Evolutionary conservation across 176 grass and related monocot genomes (phyloP), one percentile per base, ranked within the genome.

Genomic region (Saccharum spontaneum): DNA sequence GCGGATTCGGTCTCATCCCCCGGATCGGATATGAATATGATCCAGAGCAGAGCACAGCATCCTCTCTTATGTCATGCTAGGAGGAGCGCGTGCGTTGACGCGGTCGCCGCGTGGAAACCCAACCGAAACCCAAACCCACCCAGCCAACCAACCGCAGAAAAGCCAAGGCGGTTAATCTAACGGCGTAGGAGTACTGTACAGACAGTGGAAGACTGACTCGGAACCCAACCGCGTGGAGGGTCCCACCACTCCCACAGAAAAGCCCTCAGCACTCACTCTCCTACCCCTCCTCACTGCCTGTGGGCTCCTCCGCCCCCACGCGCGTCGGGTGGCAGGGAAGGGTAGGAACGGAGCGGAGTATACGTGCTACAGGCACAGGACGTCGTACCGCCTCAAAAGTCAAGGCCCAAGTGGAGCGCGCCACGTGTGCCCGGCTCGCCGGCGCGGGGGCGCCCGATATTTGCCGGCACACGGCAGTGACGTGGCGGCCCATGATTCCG

Each of bases 181-280:
- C 11, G 44, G 7, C 7, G 45, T 38, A 24, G 63, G 4, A 68
- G 82, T 64, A 79, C n/a, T n/a, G 62, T 45, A 63, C 5, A 36
- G 22, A 45, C 12, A 50, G 85, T 90, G 91, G 91, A 94, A 89
- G 37, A 36, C 77, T 85, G 84, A 94, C 86, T 89, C 83, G 78
- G 86, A 90, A 91, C 82, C 22, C 71, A 83, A 59, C 70, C 28
- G 2, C 67, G 11, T 1, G 71, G 59, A 11, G 46, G 34, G n/a
- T 8, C 67, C 83, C 57, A 12, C 74, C 69, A 75, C 39, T 24
- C 10, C 49, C 1, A 13, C 22, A n/a, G 0, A 15, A 36, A 16
- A 1, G 33, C 5, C 24, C 1, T 50, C 7, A 1, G 28, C 17
- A 13, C 44, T 0, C 23, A 34, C 10, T 0, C 0, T 0, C 2